These are phyloP conservation scores for Trichoderma hamatum DNA, from an alignment of 2,329 filamentous ascomycete species.

Conservation along the genomic window DNA sequence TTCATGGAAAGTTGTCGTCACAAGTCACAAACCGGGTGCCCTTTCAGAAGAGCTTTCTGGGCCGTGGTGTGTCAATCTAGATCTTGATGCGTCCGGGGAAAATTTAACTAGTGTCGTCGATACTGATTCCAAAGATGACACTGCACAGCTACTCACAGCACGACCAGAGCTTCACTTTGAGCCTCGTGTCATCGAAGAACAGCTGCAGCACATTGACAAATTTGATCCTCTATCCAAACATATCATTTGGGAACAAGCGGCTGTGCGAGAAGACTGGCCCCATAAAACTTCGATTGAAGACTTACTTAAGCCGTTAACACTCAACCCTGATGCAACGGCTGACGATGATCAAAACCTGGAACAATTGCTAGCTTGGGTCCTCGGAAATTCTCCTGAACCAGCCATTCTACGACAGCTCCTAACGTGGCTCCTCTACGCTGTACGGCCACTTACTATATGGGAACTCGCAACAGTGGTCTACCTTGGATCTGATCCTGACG, in stretches of 20 bases:
- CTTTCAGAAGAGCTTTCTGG: conserved; percentile 22
- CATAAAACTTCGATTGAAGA: conserved; percentile 10
- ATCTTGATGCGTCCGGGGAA: conserved; percentile 10
- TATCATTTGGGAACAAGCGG: conserved; percentile 26
- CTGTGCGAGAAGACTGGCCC: conserved; percentile 18
- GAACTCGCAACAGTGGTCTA: conserved; percentile 26
- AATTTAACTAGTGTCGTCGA: background rate
- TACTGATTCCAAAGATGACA: background rate
- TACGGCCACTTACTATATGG: conserved; percentile 27
- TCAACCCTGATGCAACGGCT: background rate
- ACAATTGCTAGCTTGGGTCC: conserved; percentile 23
- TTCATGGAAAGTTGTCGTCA: conserved; percentile 27
- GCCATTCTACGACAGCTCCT: conserved; percentile 16
- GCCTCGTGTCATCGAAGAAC: conserved; percentile 14
- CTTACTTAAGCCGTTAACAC: conserved; percentile 12
- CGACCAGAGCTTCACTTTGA: conserved; percentile 26
- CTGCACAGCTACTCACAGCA: conserved; percentile 21
- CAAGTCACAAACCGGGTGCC: conserved; percentile 24
- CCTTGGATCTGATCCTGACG: conserved; percentile 3
- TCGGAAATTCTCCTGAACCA: conserved; percentile 19
- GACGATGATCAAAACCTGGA: conserved; percentile 16
- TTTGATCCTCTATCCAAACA: conserved; percentile 22
- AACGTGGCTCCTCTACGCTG: conserved; percentile 27
- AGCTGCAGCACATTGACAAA: conserved; percentile 31
- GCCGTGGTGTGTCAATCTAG: conserved; percentile 20